phyloP scores from a whole-genome alignment of 2,329 filamentous ascomycete species.

The Sporothrix brasiliensis region DNA sequence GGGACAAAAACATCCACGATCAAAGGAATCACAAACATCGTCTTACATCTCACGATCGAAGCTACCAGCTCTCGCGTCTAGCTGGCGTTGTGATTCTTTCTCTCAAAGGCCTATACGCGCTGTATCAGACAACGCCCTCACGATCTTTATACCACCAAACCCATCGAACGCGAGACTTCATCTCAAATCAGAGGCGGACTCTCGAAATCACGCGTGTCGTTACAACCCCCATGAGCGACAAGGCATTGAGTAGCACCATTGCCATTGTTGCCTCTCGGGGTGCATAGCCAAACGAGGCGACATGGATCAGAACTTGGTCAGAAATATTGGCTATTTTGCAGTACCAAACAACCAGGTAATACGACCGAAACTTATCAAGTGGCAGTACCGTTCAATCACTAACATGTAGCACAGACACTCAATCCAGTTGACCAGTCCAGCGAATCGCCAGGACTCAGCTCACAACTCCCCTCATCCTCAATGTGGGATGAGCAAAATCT shows the following conservation, averaged over 20 bases:
- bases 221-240: background rate
- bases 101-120: background rate
- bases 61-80: background rate
- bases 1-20: background rate
- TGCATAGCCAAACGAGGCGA: constrained; percentile 38
- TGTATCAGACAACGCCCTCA: background rate
- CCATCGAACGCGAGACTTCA: background rate
- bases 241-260: background rate
- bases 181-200: background rate
- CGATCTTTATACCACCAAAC: background rate
- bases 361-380: constrained; percentile 27
- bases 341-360: constrained; percentile 47
- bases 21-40: background rate
- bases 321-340: constrained; percentile 47
- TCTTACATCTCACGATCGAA: background rate
- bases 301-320: constrained; percentile 47
- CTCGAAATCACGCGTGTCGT: background rate
- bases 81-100: background rate
- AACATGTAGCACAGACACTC: constrained; percentile 40
- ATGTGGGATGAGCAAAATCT: constrained; percentile 44
- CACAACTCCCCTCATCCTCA: constrained; percentile 37
- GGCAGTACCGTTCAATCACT: constrained; percentile 31
- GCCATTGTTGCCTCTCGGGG: constrained; percentile 36
- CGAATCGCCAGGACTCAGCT: constrained; percentile 38
- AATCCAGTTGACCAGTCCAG: constrained; percentile 44